phyloP scores from a whole-genome alignment of 768 basidiomycete species.

The Russula earlei region DNA sequence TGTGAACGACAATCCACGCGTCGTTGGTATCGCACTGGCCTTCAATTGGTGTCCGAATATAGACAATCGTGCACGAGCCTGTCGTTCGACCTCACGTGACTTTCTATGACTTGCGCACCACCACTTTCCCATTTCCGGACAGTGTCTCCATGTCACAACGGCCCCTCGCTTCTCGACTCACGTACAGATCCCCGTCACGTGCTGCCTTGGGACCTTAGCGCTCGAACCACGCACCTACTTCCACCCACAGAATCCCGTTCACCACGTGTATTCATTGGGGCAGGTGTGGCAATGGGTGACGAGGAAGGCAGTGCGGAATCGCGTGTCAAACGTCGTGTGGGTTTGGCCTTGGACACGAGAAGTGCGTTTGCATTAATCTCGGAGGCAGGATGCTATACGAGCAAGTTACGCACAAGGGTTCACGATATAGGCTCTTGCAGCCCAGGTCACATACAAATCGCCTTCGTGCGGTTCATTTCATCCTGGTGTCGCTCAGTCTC shows the following conservation, averaged over 20 bases:
- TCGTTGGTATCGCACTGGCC: not conserved
- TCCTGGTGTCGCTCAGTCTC: conserved; percentile 5
- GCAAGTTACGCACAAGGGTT: conserved; percentile 3
- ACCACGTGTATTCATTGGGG: not conserved
- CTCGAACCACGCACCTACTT: not conserved
- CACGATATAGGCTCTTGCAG: not conserved
- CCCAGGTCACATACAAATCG: not conserved
- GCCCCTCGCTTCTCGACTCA: not conserved
- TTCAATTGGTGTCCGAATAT: conserved; percentile 2
- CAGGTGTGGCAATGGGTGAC: not conserved
- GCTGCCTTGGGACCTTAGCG: conserved; percentile 16
- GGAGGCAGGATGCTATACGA: conserved; percentile 8
- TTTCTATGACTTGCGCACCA: conserved; percentile 11
- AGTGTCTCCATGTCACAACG: not conserved
- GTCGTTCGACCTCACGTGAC: conserved; percentile 1
- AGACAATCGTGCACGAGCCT: not conserved
- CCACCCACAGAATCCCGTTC: conserved; percentile 1
- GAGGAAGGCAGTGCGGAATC: conserved; percentile 17
- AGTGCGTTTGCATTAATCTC: not conserved
- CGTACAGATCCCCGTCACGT: conserved; percentile 10
- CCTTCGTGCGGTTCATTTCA: not conserved
- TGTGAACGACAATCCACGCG: not conserved
- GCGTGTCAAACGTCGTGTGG: not conserved
- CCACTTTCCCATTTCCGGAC: conserved; percentile 2
- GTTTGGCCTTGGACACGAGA: not conserved